Percentiles rank a stretch among this genome's conserved stretches.
Evolutionary conservation across 73 alveolate species (phyloP).

Genomic region (Tetrahymena elliotti): DNA sequence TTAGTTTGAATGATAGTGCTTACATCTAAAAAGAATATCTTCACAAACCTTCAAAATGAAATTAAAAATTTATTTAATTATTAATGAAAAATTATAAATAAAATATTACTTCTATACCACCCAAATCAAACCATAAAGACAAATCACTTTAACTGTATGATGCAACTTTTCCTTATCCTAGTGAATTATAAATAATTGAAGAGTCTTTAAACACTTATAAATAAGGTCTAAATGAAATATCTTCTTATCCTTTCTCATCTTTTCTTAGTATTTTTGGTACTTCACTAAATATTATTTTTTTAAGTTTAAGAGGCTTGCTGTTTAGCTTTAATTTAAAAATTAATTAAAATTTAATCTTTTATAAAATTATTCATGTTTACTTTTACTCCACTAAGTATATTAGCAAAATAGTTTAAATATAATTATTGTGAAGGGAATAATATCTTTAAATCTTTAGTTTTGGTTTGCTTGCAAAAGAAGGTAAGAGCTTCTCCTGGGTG

Average conservation of each 20-base stretch:
- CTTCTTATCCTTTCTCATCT: background rate
- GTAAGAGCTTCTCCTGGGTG: background rate
- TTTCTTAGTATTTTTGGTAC: background rate
- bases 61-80: background rate
- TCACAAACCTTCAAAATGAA: background rate
- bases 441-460: background rate
- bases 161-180: background rate
- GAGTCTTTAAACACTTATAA: background rate
- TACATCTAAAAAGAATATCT: background rate
- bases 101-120: background rate
- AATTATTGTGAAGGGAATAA: background rate
- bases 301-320: background rate
- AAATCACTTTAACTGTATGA: background rate
- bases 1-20: background rate
- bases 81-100: background rate
- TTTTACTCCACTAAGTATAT: background rate
- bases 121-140: background rate
- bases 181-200: background rate
- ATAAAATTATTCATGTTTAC: background rate
- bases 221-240: background rate
- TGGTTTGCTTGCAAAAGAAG: background rate
- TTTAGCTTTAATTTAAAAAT: background rate
- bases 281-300: background rate
- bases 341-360: background rate
- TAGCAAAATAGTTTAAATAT: background rate